Base-by-base conservation (phyloP, 148 eudicot species). In the Dysphania ambrosioides region DNA sequence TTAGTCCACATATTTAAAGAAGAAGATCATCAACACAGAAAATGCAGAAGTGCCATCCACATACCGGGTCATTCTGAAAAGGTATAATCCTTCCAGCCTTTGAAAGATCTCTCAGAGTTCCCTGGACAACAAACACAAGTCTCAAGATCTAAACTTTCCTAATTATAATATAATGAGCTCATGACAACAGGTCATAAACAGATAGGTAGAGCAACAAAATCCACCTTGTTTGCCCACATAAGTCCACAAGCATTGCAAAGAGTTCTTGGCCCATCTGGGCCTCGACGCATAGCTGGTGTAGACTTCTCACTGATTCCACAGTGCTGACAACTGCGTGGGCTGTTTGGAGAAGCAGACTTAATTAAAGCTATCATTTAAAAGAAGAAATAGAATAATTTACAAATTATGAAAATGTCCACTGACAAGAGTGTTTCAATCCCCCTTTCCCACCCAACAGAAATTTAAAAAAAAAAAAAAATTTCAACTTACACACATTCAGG, bases 241-340 rank as follows among this genome's bases (percentile, higher is more conserved):
- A 84, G 86, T 40, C 86, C 86, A 78, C 86, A 84, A 15, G 86
- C 86, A 78, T 84, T 84, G 70, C 86, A 84, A 59, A 84, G 72
- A 34, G 86, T 81, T 40, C 86, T 84, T 32, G 84, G 86, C 68
- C 86, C 86, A 75, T 79, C 60, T 58, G 86, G 86, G 8, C 86
- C 86, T 31, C 86, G 82, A 44, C 86, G 86, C 86, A 84, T 84
- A 26, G 82, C 82, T 56, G 86, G 86, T 51, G 86, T 83, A 29
- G 86, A 81, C 35, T 83, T 80, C 75, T 80, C 81, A 71, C 77
- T 77, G 42, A 36, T 75, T 15, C 86, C 86, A 55, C 86, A 83
- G 66, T 83, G 81, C 71, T 74, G 81, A 80, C 86, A 83, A 60
- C 79, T 77, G 53, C 70, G 83, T 40, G 75, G 44, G 41, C 81